Evolutionary conservation across 768 basidiomycete genomes (phyloP).

Genomic region (Cystobasidiopsis lactophilus): DNA sequence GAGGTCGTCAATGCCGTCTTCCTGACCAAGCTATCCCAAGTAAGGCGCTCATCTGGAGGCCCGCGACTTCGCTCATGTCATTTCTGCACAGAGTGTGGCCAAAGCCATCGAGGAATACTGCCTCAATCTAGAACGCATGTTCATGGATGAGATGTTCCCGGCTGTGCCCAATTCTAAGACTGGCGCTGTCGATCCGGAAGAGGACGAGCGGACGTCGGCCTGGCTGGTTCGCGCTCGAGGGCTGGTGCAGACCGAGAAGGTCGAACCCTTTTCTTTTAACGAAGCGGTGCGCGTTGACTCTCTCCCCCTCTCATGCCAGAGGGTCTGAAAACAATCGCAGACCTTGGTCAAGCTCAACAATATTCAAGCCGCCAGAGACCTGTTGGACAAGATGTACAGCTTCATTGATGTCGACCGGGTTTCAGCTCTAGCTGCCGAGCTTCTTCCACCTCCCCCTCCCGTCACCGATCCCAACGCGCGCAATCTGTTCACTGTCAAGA

Average conservation of each 20-base stretch:
- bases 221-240: constrained; percentile 33
- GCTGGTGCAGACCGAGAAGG: constrained; percentile 47
- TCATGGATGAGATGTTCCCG: constrained; percentile 89
- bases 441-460: constrained; percentile 42
- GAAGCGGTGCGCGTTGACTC: constrained; percentile 30
- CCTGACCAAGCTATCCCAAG: constrained; percentile 71
- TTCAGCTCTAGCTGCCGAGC: constrained; percentile 31
- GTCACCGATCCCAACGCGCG: constrained; percentile 28
- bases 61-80: not conserved
- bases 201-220: constrained; percentile 32
- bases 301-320: no score
- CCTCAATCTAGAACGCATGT: constrained; percentile 59
- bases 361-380: constrained; percentile 67
- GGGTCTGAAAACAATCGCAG: constrained; percentile 23
- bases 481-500: constrained; percentile 69
- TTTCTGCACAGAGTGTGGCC: constrained; percentile 46
- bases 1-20: constrained; percentile 71
- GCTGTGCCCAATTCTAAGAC: constrained; percentile 30
- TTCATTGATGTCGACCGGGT: constrained; percentile 77
- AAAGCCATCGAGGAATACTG: constrained; percentile 86
- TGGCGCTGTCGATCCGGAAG: constrained; percentile 19
- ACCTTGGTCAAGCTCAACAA: constrained; percentile 97
- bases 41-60: constrained; percentile 22
- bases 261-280: constrained; percentile 85
- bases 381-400: constrained; percentile 83